Evolutionary conservation across 257 asterid genomes (phyloP).

Genomic region (Ophiorrhiza pumila): DNA sequence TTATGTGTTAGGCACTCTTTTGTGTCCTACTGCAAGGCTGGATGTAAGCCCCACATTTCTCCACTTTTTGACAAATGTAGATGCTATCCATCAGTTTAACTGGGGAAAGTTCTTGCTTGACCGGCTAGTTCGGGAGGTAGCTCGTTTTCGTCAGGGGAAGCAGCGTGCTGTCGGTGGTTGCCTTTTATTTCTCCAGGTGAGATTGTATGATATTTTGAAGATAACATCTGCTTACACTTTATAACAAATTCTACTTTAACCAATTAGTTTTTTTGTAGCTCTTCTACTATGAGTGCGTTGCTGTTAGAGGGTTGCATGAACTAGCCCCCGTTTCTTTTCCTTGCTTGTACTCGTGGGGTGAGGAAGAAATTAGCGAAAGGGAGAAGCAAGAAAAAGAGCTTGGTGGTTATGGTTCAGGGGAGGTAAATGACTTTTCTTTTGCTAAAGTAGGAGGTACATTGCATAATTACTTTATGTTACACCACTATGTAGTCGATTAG

Average conservation of each 20-base stretch:
- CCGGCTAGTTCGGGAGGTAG: constrained; percentile 91
- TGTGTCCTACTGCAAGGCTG: constrained; percentile 95
- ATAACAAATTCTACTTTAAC: constrained; percentile 9
- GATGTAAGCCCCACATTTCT: constrained; percentile 99
- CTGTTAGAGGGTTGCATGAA: constrained; percentile 86
- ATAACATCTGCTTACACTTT: not conserved
- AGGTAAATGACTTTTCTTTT: constrained; percentile 50
- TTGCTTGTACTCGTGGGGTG: constrained; percentile 93
- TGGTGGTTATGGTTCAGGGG: constrained; percentile 97
- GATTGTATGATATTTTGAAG: constrained; percentile 13
- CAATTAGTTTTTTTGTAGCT: constrained; percentile 49
- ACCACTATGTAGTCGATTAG: constrained; percentile 14
- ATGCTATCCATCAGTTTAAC: constrained; percentile 80
- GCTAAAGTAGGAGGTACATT: not conserved
- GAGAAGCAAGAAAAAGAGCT: constrained; percentile 93
- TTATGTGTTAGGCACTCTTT: constrained; percentile 86
- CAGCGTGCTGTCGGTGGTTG: constrained; percentile 99
- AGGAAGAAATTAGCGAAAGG: constrained; percentile 94
- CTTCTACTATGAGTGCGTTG: constrained; percentile 93
- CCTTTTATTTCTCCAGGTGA: constrained; percentile 95
- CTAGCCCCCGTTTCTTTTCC: constrained; percentile 85
- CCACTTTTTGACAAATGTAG: constrained; percentile 88
- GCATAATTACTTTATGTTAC: constrained; percentile 6
- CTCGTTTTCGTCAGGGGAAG: constrained; percentile 97
- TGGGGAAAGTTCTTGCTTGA: constrained; percentile 98